Conservation (phyloP, 495 filamentous ascomycete genomes). For the Neurospora discreta region DNA sequence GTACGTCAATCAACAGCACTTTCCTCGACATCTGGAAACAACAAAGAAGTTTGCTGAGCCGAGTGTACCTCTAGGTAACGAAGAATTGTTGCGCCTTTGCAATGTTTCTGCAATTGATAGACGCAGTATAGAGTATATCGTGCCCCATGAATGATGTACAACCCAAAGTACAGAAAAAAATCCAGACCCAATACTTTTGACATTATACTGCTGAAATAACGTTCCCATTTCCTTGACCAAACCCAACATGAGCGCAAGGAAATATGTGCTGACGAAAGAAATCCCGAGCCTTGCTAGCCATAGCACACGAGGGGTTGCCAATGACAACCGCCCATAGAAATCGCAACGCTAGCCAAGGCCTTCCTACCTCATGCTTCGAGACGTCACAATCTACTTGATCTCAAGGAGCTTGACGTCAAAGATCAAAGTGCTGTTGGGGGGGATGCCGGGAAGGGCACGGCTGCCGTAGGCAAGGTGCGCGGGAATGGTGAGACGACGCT, state of each 20-base stretch:
- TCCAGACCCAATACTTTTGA: neutral
- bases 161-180: neutral
- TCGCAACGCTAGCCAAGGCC: neutral
- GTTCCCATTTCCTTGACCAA: neutral
- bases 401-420: constrained; percentile 89
- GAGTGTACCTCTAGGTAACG: neutral
- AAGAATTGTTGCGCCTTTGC: neutral
- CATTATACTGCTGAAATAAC: neutral
- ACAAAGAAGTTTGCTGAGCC: neutral
- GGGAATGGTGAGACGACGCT: constrained; percentile 84
- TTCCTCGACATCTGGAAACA: neutral
- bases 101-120: neutral
- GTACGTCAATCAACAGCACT: neutral
- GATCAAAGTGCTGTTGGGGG: constrained; percentile 75
- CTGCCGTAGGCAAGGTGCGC: constrained; percentile 77
- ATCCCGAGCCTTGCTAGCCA: neutral
- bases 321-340: neutral
- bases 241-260: neutral
- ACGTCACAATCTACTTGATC: constrained; percentile 37
- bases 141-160: neutral
- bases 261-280: neutral
- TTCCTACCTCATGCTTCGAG: neutral
- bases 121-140: neutral
- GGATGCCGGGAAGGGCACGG: constrained; percentile 68
- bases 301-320: neutral